Evolutionary conservation across 2,329 filamentous ascomycete species (phyloP).

Genomic region (Trichoderma sp.): DNA sequence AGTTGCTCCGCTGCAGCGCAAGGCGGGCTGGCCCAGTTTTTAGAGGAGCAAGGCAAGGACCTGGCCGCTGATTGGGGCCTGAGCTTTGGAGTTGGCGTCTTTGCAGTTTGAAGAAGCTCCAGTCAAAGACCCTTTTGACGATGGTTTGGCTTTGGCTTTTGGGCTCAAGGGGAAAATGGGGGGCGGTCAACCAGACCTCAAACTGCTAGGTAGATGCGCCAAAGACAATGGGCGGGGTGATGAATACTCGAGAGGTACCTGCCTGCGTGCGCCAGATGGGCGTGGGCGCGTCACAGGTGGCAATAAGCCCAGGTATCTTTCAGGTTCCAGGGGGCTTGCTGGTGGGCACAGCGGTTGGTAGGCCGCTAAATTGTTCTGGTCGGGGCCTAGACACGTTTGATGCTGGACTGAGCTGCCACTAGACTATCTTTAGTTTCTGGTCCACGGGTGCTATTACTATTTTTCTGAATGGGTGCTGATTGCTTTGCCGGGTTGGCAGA

Average conservation of each 20-base stretch:
- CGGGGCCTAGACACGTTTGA: background rate
- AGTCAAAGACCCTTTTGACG: background rate
- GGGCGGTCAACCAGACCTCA: constrained; percentile 5
- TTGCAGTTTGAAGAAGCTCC: background rate
- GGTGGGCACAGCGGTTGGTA: background rate
- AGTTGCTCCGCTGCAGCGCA: background rate
- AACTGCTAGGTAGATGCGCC: background rate
- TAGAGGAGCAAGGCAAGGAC: background rate
- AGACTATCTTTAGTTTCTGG: background rate
- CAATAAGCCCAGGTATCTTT: background rate
- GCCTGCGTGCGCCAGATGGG: background rate
- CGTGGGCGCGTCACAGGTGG: no score
- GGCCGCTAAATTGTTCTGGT: constrained; percentile 13
- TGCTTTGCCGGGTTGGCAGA: background rate
- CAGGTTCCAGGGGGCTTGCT: constrained; percentile 3
- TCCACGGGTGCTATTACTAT: background rate
- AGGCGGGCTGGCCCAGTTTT: constrained; percentile 13
- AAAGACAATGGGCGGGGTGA: constrained; percentile 11
- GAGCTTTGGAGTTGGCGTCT: background rate
- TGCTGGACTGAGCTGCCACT: background rate
- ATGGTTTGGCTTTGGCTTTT: background rate
- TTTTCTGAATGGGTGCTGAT: background rate
- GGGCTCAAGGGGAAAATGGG: background rate
- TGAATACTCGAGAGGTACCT: background rate
- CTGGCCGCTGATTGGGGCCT: constrained; percentile 1